phyloP scores from a whole-genome alignment of 768 basidiomycete species.

The Tylopilus subfusipes region DNA sequence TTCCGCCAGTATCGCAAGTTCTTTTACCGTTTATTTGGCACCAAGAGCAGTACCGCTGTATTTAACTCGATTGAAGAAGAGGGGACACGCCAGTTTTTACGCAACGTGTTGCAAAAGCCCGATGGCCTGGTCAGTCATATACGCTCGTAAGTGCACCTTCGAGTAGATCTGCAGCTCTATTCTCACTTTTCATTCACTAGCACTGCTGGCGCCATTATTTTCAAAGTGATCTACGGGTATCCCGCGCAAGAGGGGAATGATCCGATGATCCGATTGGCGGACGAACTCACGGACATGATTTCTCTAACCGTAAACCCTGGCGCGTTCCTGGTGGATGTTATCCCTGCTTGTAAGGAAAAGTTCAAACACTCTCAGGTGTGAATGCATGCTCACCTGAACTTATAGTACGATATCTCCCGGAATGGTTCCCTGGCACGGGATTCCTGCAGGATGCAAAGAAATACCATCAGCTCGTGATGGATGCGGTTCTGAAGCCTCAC shows the following conservation, averaged over 20 bases:
- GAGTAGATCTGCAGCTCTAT: neutral
- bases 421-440: slow-evolving; percentile 35
- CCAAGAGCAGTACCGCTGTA: neutral
- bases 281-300: slow-evolving; percentile 15
- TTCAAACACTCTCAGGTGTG: no score
- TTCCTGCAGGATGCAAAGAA: slow-evolving; percentile 32
- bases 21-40: slow-evolving; percentile 14
- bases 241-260: slow-evolving; percentile 35
- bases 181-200: neutral
- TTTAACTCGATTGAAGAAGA: slow-evolving; percentile 21
- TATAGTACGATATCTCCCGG: slow-evolving; percentile 30
- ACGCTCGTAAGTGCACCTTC: slow-evolving; percentile 14
- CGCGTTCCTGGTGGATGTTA: slow-evolving; percentile 17
- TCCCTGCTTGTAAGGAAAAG: slow-evolving; percentile 19
- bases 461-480: slow-evolving; percentile 26
- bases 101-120: slow-evolving; percentile 15
- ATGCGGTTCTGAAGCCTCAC: slow-evolving; percentile 44
- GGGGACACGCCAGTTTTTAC: slow-evolving; percentile 18
- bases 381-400: neutral
- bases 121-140: slow-evolving; percentile 17
- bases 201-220: slow-evolving; percentile 24
- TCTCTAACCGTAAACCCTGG: neutral
- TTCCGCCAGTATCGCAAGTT: slow-evolving; percentile 2
- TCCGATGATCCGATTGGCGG: slow-evolving; percentile 32
- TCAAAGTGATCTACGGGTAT: slow-evolving; percentile 42